Base-by-base conservation (phyloP, 2,329 filamentous ascomycete genomes). In the Fusarium pseudoanthophilum region DNA sequence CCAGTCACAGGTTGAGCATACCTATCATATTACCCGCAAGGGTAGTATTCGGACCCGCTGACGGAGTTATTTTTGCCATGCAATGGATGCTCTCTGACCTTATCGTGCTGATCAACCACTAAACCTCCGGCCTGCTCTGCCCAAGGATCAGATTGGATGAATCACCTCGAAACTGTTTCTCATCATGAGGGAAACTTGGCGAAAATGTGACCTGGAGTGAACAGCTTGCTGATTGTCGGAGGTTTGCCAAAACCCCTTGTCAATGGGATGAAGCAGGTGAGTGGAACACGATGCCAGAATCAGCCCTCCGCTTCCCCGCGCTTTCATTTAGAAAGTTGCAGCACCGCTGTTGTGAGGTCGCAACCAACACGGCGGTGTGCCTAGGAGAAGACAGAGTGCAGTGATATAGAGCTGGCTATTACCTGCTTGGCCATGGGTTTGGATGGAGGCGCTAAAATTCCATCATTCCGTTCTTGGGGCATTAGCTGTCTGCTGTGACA, bases 311-410 rank as follows among this genome's bases (percentile, higher is more conserved):
- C 45, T 74, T 74, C 71, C 71, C 71, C 71, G 68, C 71, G 56
- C 60, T 46, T 52, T 72, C 64, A 52, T n/a, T 30, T 60, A 28
- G 39, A 34, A 59, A 63, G 45, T 37, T 52, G 67, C 48, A 67
- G 57, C 55, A 36, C 37, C 32, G 52, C 48, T 67, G 49, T 60
- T 59, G 67, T 34, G 57, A 74, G 62, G 72, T 65, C 51, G 69
- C 49, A 73, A 49, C 43, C 64, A 64, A 60, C 64, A 42, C 75
- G 71, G 74, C 75, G 75, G 74, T 77, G 75, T 77, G 75, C 72
- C 55, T 55, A 58, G 58, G 63, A 62, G 49, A 57, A 57, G 53
- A 28, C 28, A 52, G 49, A 61, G 46, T 77, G 75, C 72, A 72
- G 69, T 62, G 66, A 69, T 69, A 72, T 60, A 65, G 58, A 63